Evolutionary conservation across 2,329 filamentous ascomycete genomes (phyloP).

Genomic region (Sclerotinia subarctica): DNA sequence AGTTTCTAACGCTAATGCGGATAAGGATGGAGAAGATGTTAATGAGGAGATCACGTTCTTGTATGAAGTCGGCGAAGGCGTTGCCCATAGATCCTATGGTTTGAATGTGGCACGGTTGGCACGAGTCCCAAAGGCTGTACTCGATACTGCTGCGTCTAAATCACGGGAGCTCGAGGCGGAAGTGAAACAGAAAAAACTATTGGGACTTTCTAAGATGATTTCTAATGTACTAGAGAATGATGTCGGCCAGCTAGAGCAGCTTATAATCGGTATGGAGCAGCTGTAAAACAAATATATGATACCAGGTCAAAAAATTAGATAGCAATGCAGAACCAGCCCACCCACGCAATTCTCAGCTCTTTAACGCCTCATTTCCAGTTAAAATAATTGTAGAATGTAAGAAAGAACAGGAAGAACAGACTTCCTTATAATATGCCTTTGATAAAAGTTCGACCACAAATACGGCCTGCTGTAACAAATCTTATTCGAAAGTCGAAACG

Average conservation of each 20-base stretch:
- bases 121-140: constrained; percentile 69
- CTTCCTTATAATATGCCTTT: constrained; percentile 9
- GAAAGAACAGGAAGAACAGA: neutral
- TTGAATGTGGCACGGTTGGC: constrained; percentile 89
- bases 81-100: constrained; percentile 91
- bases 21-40: constrained; percentile 39
- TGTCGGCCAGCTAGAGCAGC: constrained; percentile 31
- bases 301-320: constrained; percentile 27
- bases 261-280: constrained; percentile 51
- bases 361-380: constrained; percentile 11
- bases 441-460: constrained; percentile 10
- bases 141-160: constrained; percentile 77
- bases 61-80: constrained; percentile 87
- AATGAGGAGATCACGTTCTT: constrained; percentile 87
- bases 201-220: constrained; percentile 34
- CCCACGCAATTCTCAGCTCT: constrained; percentile 8
- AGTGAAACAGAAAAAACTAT: constrained; percentile 60
- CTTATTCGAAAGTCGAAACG: constrained; percentile 9
- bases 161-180: constrained; percentile 76
- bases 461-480: constrained; percentile 16
- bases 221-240: constrained; percentile 28
- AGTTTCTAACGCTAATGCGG: constrained; percentile 45
- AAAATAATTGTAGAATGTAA: constrained; percentile 18
- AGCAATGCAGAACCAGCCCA: constrained; percentile 23
- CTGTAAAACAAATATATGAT: constrained; percentile 42